Conservation (phyloP, 169 alveolate species). For the Theileria parva region DNA sequence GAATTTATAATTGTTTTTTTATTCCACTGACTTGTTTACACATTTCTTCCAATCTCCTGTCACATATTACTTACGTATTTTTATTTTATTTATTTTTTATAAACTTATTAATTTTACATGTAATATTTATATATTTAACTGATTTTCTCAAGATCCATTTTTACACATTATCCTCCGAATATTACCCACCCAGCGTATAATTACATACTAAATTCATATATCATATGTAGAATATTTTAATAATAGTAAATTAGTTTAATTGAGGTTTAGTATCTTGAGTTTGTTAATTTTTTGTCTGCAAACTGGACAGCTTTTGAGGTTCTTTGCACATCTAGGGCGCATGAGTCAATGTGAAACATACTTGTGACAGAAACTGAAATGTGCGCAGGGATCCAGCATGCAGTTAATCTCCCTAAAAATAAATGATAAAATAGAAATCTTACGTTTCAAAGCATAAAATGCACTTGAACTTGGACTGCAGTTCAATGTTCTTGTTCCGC, state of each 20-base stretch:
- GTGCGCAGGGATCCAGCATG: slow-evolving; percentile 58
- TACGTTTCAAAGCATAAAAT: slow-evolving; percentile 55
- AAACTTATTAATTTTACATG: too few species aligned
- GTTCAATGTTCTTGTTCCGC: slow-evolving; percentile 24
- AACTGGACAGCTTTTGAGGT: slow-evolving; percentile 41
- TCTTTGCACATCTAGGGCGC: slow-evolving; percentile 48
- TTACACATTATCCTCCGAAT: too few species aligned
- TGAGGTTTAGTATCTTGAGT: slow-evolving; percentile 29
- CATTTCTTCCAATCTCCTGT: too few species aligned
- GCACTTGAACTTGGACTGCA: slow-evolving; percentile 52
- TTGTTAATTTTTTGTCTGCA: slow-evolving; percentile 40
- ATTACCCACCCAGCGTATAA: too few species aligned
- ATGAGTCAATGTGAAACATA: not conserved
- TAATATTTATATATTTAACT: too few species aligned
- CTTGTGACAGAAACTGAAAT: slow-evolving; percentile 59
- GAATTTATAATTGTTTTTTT: too few species aligned
- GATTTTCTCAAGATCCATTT: too few species aligned
- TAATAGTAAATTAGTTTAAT: not conserved
- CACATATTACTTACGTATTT: too few species aligned
- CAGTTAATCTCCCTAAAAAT: slow-evolving; percentile 46
- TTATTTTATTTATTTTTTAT: too few species aligned
- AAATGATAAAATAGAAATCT: not conserved
- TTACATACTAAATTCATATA: too few species aligned
- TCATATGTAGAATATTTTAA: too few species aligned
- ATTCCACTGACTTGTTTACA: too few species aligned